Percentiles rank a stretch among this genome's conserved stretches.
phyloP scores from a whole-genome alignment of 2,329 filamentous ascomycete species.

The Beauveria caledonica region DNA sequence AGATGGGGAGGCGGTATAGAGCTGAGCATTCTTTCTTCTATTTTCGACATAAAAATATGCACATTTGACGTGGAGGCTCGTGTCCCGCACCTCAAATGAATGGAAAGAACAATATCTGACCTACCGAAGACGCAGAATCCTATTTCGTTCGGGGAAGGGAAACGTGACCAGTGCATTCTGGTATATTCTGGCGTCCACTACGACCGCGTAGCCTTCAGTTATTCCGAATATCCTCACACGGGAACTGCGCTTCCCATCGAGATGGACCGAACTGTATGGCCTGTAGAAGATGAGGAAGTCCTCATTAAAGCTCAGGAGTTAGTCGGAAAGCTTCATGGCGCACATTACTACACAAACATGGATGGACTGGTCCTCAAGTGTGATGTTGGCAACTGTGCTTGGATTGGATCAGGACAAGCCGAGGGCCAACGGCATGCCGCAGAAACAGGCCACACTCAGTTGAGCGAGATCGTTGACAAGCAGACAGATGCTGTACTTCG shows the following conservation, averaged over 20 bases:
- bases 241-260: slow-evolving; percentile 57
- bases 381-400: slow-evolving; percentile 54
- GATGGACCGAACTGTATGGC: slow-evolving; percentile 59
- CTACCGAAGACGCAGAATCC: slow-evolving; percentile 24
- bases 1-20: slow-evolving; percentile 92
- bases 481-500: slow-evolving; percentile 76
- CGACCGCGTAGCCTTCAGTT: slow-evolving; percentile 74
- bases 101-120: not conserved
- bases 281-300: slow-evolving; percentile 51
- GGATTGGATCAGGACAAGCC: slow-evolving; percentile 58
- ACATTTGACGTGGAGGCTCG: slow-evolving; percentile 66
- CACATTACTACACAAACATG: slow-evolving; percentile 85
- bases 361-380: slow-evolving; percentile 71
- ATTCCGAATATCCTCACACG: slow-evolving; percentile 47
- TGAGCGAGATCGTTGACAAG: slow-evolving; percentile 64
- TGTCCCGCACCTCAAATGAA: not conserved
- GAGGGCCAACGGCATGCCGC: slow-evolving; percentile 55
- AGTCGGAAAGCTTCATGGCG: slow-evolving; percentile 55
- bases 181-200: slow-evolving; percentile 93
- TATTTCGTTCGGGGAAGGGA: slow-evolving; percentile 67
- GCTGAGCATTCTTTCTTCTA: slow-evolving; percentile 71
- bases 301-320: slow-evolving; percentile 60
- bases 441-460: slow-evolving; percentile 50
- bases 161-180: slow-evolving; percentile 62
- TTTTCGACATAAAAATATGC: slow-evolving; percentile 80